Base-by-base conservation (phyloP, 1,284 basidiomycete genomes). In the Puccinia polysora region DNA sequence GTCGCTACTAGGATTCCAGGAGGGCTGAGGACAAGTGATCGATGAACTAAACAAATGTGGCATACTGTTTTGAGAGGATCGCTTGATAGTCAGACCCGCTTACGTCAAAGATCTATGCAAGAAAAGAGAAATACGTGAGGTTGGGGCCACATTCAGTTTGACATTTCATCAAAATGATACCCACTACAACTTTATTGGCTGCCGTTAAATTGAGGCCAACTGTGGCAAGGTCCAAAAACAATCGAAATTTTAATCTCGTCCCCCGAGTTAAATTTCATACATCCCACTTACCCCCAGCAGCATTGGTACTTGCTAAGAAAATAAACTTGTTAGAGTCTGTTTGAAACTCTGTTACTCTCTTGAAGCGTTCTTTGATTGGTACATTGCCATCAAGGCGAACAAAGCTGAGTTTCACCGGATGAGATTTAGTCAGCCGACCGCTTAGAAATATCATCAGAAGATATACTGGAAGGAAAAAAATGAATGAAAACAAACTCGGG, bases 101-200 rank as follows among this genome's bases (percentile, higher is more conserved):
- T 38, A 68, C 65, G 20, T 68, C 65, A 47, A 68, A 68, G 34
- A 68, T 68, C 65, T 68, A 6, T 8, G 15, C 34, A 32, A 55
- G 18, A 32, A 32, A 2, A 5, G 15, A 18, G 49, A 28, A 18
- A 40, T 56, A 25, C 6, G 20, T 36, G 14, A 53, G 25, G 28
- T 20, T 12, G 14, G n/a, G n/a, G n/a, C n/a, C n/a, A n/a, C n/a
- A n/a, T 25, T 49, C 3, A 30, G 18, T 40, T 55, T 15, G 38
- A 8, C 18, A 43, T 8, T 4, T n/a, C 20, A 58, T 58, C 12
- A 30, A 32, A 7, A 15, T 20, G 18, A 56, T 25, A 52, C 56
- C 52, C 23, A 70, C 67, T 34, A 70, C 67, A 34, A 70, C 67
- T 60, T 70, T 70, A 36, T 70, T 70, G 23, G 67, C 67, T 6